Conservation (phyloP, 2,329 filamentous ascomycete species). For the Lecanicillium sp. region DNA sequence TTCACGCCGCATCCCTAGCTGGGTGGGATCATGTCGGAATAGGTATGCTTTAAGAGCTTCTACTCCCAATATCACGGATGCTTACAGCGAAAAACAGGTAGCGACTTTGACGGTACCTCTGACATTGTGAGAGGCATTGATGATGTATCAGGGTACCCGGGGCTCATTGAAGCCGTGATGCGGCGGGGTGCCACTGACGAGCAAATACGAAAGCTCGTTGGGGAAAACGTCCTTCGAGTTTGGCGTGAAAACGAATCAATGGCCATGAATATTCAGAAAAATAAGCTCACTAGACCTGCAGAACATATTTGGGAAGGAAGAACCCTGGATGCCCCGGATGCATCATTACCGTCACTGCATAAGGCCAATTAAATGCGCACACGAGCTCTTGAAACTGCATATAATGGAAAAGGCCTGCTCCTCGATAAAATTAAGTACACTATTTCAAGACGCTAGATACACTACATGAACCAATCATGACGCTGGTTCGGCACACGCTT, state of each 20-base stretch:
- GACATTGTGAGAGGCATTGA: slow-evolving; percentile 9
- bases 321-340: too few relatives aligned
- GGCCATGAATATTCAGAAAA: background rate
- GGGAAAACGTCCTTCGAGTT: slow-evolving; percentile 11
- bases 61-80: background rate
- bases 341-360: too few relatives aligned
- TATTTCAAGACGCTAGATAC: too few relatives aligned
- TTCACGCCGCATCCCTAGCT: slow-evolving; percentile 7
- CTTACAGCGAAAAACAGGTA: background rate
- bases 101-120: slow-evolving; percentile 11
- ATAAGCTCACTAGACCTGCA: background rate
- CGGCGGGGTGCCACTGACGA: slow-evolving; percentile 11
- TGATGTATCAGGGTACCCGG: slow-evolving; percentile 9
- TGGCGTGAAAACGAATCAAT: slow-evolving; percentile 5
- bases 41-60: background rate
- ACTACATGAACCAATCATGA: too few relatives aligned
- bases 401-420: too few relatives aligned
- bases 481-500: too few relatives aligned
- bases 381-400: too few relatives aligned
- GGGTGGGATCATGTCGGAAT: slow-evolving; percentile 12
- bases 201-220: slow-evolving; percentile 11
- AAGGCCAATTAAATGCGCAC: too few relatives aligned
- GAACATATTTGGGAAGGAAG: slow-evolving; percentile 5
- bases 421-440: too few relatives aligned
- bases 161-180: slow-evolving; percentile 10